Base-by-base conservation (phyloP, 2,329 filamentous ascomycete genomes). In the Beauveria sp. region DNA sequence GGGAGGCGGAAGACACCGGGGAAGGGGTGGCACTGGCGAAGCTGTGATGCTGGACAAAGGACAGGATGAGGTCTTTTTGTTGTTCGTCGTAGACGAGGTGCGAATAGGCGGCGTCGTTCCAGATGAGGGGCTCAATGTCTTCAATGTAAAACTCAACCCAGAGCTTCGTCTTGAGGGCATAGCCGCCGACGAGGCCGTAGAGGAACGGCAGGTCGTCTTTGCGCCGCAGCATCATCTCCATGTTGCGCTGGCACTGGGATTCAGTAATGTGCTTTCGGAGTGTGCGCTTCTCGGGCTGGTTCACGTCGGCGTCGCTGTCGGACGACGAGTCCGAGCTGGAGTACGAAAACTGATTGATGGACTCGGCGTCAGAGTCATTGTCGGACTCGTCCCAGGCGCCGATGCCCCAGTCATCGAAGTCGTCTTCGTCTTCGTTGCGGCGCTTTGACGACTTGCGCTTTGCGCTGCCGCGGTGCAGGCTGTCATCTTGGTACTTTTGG, bases 31-130 rank as follows among this genome's bases (percentile, higher is more conserved):
- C 26, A 34, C 70, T 66, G 61, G 49, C 20, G 55, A 60, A 48
- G 40, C 65, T 64, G 65, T 81, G 78, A 64, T 74, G 78, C 63
- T 80, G 75, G 4, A 80, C 78, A 66, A 80, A 80, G 2, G 78
- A 79, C 18, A 79, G 67, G 1, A 81, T 72, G 8, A 80, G 65
- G 38, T 79, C 76, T 66, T 81, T 81, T 42, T 79, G 76, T 62
- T 78, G 72, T 34, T 78, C 74, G 48, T 77, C 74, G 65, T 79
- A 79, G 4, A 81, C 79, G 5, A 81, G 71, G 49, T 80, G 76
- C 3, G 75, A 73, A 64, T 74, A 81, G 0, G 79, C 78, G 7
- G 73, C 66, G 62, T 75, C 73, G 65, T 81, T 80, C 79, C 78
- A 80, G 6, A 68, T 55, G 51, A 80, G 69, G 3, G 75, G 73